Conservation (phyloP, 331 rosid genomes). For the Quercus tomentella region DNA sequence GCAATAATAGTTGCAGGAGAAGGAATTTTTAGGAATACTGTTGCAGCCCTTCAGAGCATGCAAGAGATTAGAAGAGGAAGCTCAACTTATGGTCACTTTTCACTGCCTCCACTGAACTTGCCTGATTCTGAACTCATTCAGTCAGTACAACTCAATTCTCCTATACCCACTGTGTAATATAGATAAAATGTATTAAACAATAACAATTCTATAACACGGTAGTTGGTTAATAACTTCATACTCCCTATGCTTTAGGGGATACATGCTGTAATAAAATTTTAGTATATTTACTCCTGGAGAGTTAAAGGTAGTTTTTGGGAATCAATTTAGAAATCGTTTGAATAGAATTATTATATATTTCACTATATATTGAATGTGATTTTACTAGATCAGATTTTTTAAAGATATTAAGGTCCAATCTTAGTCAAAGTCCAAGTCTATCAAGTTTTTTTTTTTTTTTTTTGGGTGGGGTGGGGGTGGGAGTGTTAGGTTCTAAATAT, state of each 20-base stretch:
- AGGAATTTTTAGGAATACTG: conserved; percentile 79
- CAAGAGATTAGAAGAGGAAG: conserved; percentile 77
- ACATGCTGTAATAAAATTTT: not conserved
- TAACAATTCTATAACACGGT: not conserved
- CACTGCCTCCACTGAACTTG: conserved; percentile 82
- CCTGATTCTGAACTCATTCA: conserved; percentile 60
- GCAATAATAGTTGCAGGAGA: conserved; percentile 51
- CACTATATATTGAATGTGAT: not conserved
- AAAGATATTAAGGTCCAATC: too few species aligned
- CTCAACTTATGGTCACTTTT: conserved; percentile 67
- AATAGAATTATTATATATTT: not conserved
- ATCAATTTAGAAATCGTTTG: not conserved
- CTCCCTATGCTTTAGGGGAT: not conserved
- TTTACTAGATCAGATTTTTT: not conserved
- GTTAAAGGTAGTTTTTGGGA: not conserved
- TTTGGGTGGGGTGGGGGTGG: too few species aligned
- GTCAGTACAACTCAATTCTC: conserved; percentile 54
- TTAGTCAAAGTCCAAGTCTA: too few species aligned
- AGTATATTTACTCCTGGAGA: not conserved
- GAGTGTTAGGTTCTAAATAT: too few species aligned
- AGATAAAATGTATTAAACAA: not conserved
- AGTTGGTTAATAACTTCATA: not conserved
- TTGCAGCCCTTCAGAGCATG: conserved; percentile 72
- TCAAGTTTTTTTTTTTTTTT: too few species aligned
- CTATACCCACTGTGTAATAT: conserved; percentile 53